Evolutionary conservation across 129 eudicot genomes (phyloP).

Genomic region (Oenanthe sinensis): DNA sequence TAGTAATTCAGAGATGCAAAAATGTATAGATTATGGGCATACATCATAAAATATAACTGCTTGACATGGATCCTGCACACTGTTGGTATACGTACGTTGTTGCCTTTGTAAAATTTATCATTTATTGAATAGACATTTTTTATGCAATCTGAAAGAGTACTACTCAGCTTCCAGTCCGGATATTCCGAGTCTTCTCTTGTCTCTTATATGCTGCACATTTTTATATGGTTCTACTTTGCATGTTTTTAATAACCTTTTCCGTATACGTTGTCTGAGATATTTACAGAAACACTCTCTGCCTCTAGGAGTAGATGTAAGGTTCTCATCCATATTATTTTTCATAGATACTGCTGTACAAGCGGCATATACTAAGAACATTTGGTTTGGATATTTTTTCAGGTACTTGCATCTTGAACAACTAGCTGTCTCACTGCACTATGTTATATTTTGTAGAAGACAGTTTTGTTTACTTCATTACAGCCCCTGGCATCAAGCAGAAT

Average conservation of each 20-base stretch:
- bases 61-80: neutral
- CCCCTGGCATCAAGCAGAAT: neutral
- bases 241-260: neutral
- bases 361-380: neutral
- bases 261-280: no score
- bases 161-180: neutral
- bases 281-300: no score
- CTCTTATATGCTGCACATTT: neutral
- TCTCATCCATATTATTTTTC: no score
- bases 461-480: neutral
- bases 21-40: neutral
- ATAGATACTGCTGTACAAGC: neutral
- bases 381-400: no score
- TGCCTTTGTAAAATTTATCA: neutral
- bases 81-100: neutral
- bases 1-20: neutral
- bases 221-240: neutral
- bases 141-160: neutral
- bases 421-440: neutral
- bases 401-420: neutral
- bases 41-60: neutral
- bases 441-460: neutral
- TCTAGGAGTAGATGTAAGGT: no score
- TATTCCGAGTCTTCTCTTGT: neutral
- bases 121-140: neutral